Percentiles rank a stretch among this genome's conserved stretches.
Conservation (phyloP, 306 rosid species). For the Lotus japonicus region DNA sequence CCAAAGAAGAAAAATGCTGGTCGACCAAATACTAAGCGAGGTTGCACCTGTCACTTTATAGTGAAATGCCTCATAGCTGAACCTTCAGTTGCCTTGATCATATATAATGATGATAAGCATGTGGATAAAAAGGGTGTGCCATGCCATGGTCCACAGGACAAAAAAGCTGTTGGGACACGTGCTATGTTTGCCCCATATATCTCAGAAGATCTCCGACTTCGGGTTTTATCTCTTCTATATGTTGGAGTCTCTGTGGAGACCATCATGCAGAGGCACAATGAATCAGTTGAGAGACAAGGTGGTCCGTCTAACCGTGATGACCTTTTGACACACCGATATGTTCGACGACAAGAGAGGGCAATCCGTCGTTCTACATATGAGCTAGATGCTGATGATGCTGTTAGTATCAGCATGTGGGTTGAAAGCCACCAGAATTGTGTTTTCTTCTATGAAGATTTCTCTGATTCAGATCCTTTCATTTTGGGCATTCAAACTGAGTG, state of each 20-base stretch:
- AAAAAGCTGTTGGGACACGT: slow-evolving; percentile 73
- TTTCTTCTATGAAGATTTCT: slow-evolving; percentile 76
- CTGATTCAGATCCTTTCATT: slow-evolving; percentile 65
- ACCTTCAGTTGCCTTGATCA: slow-evolving; percentile 79
- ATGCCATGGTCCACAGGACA: slow-evolving; percentile 93
- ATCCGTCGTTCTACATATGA: slow-evolving; percentile 76
- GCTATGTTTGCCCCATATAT: slow-evolving; percentile 95
- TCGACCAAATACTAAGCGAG: slow-evolving; percentile 85
- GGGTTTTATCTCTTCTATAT: slow-evolving; percentile 67
- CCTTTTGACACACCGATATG: slow-evolving; percentile 81
- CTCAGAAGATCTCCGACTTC: slow-evolving; percentile 81
- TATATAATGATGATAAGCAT: slow-evolving; percentile 75
- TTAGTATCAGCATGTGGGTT: slow-evolving; percentile 72
- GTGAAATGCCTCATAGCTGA: slow-evolving; percentile 84
- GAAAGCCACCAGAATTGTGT: slow-evolving; percentile 67
- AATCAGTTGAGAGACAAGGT: slow-evolving; percentile 79
- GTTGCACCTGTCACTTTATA: slow-evolving; percentile 89
- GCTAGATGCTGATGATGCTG: slow-evolving; percentile 68
- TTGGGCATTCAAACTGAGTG: slow-evolving; percentile 94
- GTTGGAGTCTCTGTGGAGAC: slow-evolving; percentile 95
- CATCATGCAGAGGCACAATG: slow-evolving; percentile 92
- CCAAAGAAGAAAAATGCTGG: slow-evolving; percentile 90
- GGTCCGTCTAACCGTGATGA: slow-evolving; percentile 93
- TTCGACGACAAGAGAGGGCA: slow-evolving; percentile 84
- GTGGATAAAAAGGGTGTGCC: slow-evolving; percentile 83